Conservation (phyloP, 345 rosid species). For the Aethionema arabicum region DNA sequence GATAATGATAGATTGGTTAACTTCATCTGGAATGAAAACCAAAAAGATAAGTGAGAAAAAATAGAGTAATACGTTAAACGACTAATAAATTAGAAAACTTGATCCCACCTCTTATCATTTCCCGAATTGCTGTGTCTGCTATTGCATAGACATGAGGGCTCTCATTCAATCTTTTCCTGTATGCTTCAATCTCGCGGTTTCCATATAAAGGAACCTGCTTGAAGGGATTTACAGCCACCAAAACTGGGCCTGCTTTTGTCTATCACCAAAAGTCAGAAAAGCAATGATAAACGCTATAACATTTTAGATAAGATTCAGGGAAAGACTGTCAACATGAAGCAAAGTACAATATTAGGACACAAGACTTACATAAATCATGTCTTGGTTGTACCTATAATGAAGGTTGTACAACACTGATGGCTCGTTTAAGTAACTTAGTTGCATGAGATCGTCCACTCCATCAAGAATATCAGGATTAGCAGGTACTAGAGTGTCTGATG, state of each 20-base stretch:
- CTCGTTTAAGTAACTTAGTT: conserved; percentile 91
- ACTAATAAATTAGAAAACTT: conserved; percentile 16
- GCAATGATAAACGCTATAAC: conserved; percentile 6
- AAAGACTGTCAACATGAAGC: conserved; percentile 17
- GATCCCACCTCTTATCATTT: conserved; percentile 84
- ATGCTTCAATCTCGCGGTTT: conserved; percentile 46
- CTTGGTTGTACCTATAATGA: conserved; percentile 64
- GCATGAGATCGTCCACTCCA: conserved; percentile 84
- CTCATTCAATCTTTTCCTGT: conserved; percentile 50
- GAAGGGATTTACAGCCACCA: conserved; percentile 87
- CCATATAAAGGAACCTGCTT: conserved; percentile 67
- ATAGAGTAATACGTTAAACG: conserved; percentile 2
- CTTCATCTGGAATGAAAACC: conserved; percentile 73
- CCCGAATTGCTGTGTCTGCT: conserved; percentile 71
- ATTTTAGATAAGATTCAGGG: conserved; percentile 18
- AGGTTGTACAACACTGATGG: conserved; percentile 91
- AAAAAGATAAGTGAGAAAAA: conserved; percentile 26
- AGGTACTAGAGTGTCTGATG: conserved; percentile 61
- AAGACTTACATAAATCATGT: conserved; percentile 76
- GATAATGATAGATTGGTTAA: conserved; percentile 95
- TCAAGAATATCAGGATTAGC: conserved; percentile 89
- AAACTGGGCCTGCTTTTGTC: conserved; percentile 90
- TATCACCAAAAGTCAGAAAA: conserved; percentile 33
- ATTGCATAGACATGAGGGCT: conserved; percentile 80
- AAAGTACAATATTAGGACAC: conserved; percentile 15